Conservation (phyloP, 2,329 filamentous ascomycete genomes). For the Sporothrix schenckii region DNA sequence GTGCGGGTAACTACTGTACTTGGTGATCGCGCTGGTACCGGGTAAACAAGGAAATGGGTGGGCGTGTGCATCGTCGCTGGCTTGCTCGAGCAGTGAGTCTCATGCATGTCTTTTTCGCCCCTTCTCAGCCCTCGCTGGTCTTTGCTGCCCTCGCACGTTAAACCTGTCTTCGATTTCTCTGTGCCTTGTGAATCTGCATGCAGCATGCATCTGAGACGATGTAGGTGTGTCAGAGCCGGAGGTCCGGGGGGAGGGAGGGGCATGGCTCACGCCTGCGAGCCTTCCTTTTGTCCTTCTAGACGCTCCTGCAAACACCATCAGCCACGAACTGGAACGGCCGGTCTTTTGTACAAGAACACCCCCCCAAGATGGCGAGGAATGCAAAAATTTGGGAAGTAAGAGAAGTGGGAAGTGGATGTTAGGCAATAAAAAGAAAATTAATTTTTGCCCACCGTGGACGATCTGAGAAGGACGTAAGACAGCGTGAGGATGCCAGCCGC, state of each 20-base stretch:
- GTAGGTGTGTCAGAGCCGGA: constrained; percentile 16
- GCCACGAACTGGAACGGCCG: too few species aligned
- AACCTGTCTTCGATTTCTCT: background rate
- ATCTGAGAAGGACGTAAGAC: background rate
- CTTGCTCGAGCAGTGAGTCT: background rate
- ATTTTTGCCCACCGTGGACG: too few species aligned
- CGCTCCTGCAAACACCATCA: background rate
- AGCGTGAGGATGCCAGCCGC: constrained; percentile 5
- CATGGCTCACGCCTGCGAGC: background rate
- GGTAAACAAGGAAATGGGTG: background rate
- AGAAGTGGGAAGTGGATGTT: too few species aligned
- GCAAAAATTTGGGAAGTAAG: background rate
- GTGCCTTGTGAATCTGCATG: background rate
- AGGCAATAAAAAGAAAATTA: background rate
- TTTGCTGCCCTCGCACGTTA: background rate
- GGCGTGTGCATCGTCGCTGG: background rate
- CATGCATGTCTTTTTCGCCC: constrained; percentile 7
- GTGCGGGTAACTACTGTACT: constrained; percentile 1
- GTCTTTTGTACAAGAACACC: background rate
- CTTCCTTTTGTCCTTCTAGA: background rate
- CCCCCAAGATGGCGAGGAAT: background rate
- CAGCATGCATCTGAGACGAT: background rate
- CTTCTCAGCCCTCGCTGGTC: too few species aligned
- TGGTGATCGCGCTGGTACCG: background rate
- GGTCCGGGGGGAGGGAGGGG: constrained; percentile 15